Conservation (phyloP, 805 yeast genomes). For the Scheffersomyces coipomensis region DNA sequence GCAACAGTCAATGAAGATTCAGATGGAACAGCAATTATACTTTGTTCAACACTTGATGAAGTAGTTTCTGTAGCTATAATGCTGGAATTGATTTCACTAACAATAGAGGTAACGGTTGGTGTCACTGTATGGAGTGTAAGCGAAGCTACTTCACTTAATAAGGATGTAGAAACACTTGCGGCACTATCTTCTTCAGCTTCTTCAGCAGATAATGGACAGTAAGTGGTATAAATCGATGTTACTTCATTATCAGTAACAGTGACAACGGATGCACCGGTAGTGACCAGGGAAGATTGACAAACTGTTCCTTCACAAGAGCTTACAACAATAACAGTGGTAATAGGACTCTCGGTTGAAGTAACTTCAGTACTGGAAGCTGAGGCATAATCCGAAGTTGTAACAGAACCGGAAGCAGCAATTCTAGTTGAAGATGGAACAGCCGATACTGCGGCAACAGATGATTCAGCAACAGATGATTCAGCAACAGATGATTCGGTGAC, state of each 20-base stretch:
- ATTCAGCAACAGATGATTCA: constrained; percentile 6
- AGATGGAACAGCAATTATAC: too few species aligned
- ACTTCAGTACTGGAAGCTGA: neutral
- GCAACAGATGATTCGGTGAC: constrained; percentile 6
- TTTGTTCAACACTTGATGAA: too few species aligned
- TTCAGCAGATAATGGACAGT: constrained; percentile 18
- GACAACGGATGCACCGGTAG: neutral
- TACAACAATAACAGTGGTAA: too few species aligned
- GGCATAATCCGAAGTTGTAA: neutral
- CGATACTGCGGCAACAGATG: neutral
- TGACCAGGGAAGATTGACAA: neutral
- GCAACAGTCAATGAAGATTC: too few species aligned
- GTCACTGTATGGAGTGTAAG: neutral
- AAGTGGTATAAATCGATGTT: constrained; percentile 10
- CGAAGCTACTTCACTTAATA: neutral
- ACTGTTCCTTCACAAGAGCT: too few species aligned
- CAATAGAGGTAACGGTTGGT: constrained; percentile 2
- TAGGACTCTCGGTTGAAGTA: too few species aligned
- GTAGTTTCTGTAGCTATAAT: too few species aligned
- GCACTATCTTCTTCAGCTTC: neutral
- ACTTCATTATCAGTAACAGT: constrained; percentile 2
- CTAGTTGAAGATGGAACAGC: constrained; percentile 1
- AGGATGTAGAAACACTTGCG: neutral
- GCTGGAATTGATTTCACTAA: neutral
- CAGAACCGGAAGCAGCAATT: neutral